Evolutionary conservation across 257 asterid genomes (phyloP).

Genomic region (Ilex asprella): DNA sequence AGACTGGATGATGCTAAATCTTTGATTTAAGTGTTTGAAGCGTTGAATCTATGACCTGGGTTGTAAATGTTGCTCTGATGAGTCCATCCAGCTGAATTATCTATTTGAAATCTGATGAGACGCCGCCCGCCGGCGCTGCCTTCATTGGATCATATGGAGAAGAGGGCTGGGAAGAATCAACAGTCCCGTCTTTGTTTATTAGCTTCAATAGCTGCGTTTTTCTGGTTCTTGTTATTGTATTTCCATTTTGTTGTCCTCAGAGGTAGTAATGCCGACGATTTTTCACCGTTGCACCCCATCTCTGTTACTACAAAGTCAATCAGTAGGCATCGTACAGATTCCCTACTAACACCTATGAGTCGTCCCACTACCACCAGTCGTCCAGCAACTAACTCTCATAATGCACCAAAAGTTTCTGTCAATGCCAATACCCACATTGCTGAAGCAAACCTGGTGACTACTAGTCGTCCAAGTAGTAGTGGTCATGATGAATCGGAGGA

Average conservation of each 20-base stretch:
- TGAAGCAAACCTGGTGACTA: background rate
- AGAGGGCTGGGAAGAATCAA: slow-evolving; percentile 43
- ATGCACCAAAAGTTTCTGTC: background rate
- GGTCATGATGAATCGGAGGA: slow-evolving; percentile 15
- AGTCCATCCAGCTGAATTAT: slow-evolving; percentile 1
- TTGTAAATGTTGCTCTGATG: slow-evolving; percentile 11
- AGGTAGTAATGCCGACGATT: slow-evolving; percentile 20
- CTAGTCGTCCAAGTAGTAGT: background rate
- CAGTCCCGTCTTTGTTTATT: slow-evolving; percentile 47
- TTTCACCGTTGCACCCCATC: slow-evolving; percentile 27
- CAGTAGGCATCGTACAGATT: slow-evolving; percentile 3
- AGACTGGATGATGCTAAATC: background rate
- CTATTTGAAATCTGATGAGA: background rate
- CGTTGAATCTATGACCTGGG: background rate
- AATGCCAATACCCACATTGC: background rate
- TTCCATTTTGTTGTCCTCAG: slow-evolving; percentile 47
- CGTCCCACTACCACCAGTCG: slow-evolving; percentile 2
- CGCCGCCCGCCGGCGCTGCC: background rate
- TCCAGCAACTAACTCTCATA: too few species aligned
- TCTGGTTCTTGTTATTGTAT: slow-evolving; percentile 56
- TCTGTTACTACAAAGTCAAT: slow-evolving; percentile 10
- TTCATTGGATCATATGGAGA: slow-evolving; percentile 42
- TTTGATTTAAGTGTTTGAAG: background rate
- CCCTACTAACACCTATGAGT: slow-evolving; percentile 9
- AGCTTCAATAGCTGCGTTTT: slow-evolving; percentile 41